phyloP scores from a whole-genome alignment of 2,329 filamentous ascomycete genomes.

The Exophiala bonariae region DNA sequence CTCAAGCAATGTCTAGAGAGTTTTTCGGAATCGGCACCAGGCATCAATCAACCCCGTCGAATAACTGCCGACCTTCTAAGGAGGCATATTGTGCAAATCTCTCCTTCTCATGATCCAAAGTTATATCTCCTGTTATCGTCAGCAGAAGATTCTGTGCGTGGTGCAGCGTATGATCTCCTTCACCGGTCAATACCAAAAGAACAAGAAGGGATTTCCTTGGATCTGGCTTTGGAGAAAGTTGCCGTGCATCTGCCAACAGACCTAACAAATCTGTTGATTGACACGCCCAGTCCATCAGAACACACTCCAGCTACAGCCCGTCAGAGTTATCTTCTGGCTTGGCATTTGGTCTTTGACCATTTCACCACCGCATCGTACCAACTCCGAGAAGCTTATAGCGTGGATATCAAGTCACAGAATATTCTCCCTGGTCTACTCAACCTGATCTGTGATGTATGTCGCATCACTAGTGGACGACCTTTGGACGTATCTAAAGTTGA shows the following conservation, averaged over 20 bases:
- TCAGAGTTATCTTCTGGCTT: constrained; percentile 83
- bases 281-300: constrained; percentile 66
- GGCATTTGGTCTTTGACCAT: constrained; percentile 87
- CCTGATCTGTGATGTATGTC: constrained; percentile 82
- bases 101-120: constrained; percentile 58
- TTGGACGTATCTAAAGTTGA: constrained; percentile 71
- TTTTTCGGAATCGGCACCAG: constrained; percentile 55
- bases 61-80: constrained; percentile 75
- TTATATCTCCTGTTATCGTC: constrained; percentile 77
- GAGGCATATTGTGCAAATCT: constrained; percentile 57
- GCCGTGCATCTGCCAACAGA: constrained; percentile 76
- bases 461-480: constrained; percentile 71
- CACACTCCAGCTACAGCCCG: constrained; percentile 60
- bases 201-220: constrained; percentile 81
- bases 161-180: constrained; percentile 75
- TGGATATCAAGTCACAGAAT: constrained; percentile 74
- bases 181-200: constrained; percentile 74
- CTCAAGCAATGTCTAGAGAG: constrained; percentile 55
- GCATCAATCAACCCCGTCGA: constrained; percentile 57
- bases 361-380: constrained; percentile 77
- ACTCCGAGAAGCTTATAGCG: constrained; percentile 76
- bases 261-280: constrained; percentile 77
- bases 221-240: constrained; percentile 58
- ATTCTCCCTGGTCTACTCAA: constrained; percentile 66
- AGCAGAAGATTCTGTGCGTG: constrained; percentile 72